Conservation (phyloP, 371 early-diverging fungal genomes). For the Basidiobolus heterosporus region DNA sequence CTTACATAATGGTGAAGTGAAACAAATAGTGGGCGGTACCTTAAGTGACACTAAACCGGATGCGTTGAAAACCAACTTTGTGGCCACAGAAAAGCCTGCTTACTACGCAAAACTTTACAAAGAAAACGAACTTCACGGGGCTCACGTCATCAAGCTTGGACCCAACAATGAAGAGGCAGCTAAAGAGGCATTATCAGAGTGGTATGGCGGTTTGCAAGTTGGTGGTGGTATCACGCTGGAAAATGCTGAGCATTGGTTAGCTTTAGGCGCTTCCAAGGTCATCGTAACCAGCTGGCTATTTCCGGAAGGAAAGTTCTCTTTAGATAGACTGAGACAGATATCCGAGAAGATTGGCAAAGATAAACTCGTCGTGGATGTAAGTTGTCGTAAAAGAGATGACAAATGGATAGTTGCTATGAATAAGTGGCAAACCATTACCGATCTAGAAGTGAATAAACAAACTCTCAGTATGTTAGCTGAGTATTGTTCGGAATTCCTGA, state of each 20-base stretch:
- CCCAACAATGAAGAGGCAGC: constrained; percentile 79
- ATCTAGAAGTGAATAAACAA: constrained; percentile 49
- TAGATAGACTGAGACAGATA: constrained; percentile 43
- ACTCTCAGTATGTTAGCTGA: neutral
- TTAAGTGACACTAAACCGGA: constrained; percentile 46
- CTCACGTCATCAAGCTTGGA: constrained; percentile 89
- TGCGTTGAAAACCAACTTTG: constrained; percentile 76
- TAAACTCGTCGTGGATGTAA: constrained; percentile 77
- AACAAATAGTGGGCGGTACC: constrained; percentile 93
- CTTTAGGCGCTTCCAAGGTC: constrained; percentile 73
- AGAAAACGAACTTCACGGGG: constrained; percentile 50
- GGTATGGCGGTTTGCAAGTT: constrained; percentile 78
- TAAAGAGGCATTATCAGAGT: constrained; percentile 55
- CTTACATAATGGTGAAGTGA: constrained; percentile 88
- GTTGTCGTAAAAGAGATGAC: constrained; percentile 55
- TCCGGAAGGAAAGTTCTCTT: constrained; percentile 51
- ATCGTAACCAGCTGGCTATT: constrained; percentile 92
- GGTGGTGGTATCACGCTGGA: constrained; percentile 88
- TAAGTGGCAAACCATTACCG: constrained; percentile 90
- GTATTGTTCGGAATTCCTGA: constrained; percentile 64
- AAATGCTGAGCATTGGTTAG: constrained; percentile 77
- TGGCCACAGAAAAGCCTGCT: constrained; percentile 58
- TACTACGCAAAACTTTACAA: constrained; percentile 72
- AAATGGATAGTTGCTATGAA: constrained; percentile 90
- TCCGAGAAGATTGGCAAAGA: constrained; percentile 54